Evolutionary conservation across 495 filamentous ascomycete species (phyloP), one percentile per base, ranked within the genome.

Genomic region (Cetradonia linearis): DNA sequence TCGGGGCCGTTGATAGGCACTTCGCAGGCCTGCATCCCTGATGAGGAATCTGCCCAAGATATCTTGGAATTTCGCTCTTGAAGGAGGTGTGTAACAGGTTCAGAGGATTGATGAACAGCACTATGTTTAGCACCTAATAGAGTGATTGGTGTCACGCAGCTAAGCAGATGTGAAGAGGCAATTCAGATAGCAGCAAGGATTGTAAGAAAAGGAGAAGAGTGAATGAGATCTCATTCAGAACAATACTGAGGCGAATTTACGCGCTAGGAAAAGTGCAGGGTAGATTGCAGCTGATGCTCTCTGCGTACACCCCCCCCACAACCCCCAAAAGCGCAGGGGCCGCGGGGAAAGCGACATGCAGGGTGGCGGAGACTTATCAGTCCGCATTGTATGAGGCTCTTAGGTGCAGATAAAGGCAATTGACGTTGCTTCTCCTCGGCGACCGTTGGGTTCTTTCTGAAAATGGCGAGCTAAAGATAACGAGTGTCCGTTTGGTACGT

Each of bases 41-140:
- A 66, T 2, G 67, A 69, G 5, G 67, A 69, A 30, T 65, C 62
- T 36, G 67, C 67, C 67, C 67, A 69, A 40, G 67, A 69, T 66
- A 69, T 69, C 27, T 27, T 57, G 57, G 48, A 5, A 0, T 1
- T 54, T 11, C 10, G 30, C 13, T 34, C n/a, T 16, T 23, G 20
- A 25, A 23, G 6, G 20, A 20, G 28, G 30, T 10, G 20, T 5
- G 27, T 47, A 18, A 8, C 27, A 57, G 40, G 27, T 27, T 31
- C 48, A 8, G 40, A 20, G 6, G 46, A 40, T 53, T 5, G 42
- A 49, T 44, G 10, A 47, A n/a, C 10, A 31, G 28, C 1, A 27
- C 38, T 36, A 28, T 31, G 31, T 3, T 50, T 23, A 27, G 40
- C 27, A n/a, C 5, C 30, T 11, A 40, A n/a, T n/a, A n/a, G n/a